Percentiles rank a stretch among this genome's conserved stretches.
phyloP scores from a whole-genome alignment of 495 filamentous ascomycete genomes.

The Penicillium chermesinum region DNA sequence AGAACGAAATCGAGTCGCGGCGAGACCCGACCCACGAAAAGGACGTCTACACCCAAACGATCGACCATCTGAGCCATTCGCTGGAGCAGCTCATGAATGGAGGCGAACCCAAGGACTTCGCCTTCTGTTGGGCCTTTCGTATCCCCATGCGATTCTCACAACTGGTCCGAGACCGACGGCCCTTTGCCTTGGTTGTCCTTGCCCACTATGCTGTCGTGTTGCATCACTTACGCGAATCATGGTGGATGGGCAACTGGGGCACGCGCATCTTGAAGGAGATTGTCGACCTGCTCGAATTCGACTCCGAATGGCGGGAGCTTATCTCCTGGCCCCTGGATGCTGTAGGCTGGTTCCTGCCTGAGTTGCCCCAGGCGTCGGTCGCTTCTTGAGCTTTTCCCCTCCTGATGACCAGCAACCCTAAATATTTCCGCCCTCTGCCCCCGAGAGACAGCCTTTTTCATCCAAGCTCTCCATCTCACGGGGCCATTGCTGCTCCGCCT shows the following conservation, averaged over 20 bases:
- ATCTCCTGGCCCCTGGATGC: conserved; percentile 39
- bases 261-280: conserved; percentile 27
- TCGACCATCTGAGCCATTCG: conserved; percentile 24
- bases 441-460: not conserved
- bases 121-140: conserved; percentile 47
- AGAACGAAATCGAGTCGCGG: conserved; percentile 23
- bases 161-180: conserved; percentile 43
- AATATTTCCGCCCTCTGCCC: too few relatives aligned
- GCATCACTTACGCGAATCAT: conserved; percentile 43
- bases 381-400: not conserved
- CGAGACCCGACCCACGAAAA: conserved; percentile 26
- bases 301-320: conserved; percentile 28
- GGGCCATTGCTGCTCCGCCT: too few relatives aligned
- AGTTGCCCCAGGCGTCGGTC: not conserved
- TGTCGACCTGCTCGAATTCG: conserved; percentile 19
- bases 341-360: conserved; percentile 23
- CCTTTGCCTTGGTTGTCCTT: conserved; percentile 50
- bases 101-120: conserved; percentile 33
- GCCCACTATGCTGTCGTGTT: conserved; percentile 49
- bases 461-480: too few relatives aligned
- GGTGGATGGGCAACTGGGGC: conserved; percentile 50
- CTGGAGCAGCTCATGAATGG: conserved; percentile 32
- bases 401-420: too few relatives aligned
- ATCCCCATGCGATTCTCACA: conserved; percentile 48
- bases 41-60: conserved; percentile 25